Percentiles rank a stretch among this genome's conserved stretches.
Evolutionary conservation across 192 early-diverging fungal genomes (phyloP).

Genomic region (Endogone sp.): DNA sequence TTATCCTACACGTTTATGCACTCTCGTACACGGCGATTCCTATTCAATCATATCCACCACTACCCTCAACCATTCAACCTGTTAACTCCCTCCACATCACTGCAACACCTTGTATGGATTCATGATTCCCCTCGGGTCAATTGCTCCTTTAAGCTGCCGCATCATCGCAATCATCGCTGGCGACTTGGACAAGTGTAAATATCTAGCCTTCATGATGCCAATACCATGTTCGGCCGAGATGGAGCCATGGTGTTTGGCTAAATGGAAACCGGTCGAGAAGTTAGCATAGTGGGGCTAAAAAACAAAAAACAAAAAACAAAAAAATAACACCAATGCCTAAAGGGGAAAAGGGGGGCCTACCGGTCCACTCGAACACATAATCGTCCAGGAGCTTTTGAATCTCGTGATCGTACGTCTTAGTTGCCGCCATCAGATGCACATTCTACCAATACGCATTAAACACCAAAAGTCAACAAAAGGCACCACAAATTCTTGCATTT

Average conservation of each 20-base stretch:
- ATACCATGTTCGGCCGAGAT: constrained; percentile 90
- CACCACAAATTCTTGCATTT: too few relatives aligned
- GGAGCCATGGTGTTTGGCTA: constrained; percentile 49
- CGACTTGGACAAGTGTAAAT: constrained; percentile 65
- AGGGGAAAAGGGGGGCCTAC: constrained; percentile 30
- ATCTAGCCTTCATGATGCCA: constrained; percentile 63
- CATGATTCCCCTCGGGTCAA: constrained; percentile 85
- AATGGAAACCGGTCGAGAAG: not conserved
- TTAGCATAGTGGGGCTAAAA: constrained; percentile 5
- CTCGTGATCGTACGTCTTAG: constrained; percentile 54
- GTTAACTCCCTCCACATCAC: not conserved
- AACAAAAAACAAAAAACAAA: constrained; percentile 4
- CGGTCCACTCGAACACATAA: constrained; percentile 86
- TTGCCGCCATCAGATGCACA: constrained; percentile 86
- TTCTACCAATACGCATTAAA: constrained; percentile 42
- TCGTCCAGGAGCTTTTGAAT: constrained; percentile 78
- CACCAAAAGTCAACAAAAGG: constrained; percentile 8
- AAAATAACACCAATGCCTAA: not conserved
- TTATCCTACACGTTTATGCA: too few relatives aligned
- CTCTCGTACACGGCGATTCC: too few relatives aligned
- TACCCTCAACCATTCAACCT: too few relatives aligned
- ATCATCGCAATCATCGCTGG: constrained; percentile 64
- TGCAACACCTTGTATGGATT: constrained; percentile 64
- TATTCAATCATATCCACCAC: too few relatives aligned
- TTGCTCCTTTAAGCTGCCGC: constrained; percentile 65